Percentiles rank a stretch among this genome's conserved stretches.
Conservation (phyloP, 176 grass and related monocot genomes). For the Tuctoria greenei region DNA sequence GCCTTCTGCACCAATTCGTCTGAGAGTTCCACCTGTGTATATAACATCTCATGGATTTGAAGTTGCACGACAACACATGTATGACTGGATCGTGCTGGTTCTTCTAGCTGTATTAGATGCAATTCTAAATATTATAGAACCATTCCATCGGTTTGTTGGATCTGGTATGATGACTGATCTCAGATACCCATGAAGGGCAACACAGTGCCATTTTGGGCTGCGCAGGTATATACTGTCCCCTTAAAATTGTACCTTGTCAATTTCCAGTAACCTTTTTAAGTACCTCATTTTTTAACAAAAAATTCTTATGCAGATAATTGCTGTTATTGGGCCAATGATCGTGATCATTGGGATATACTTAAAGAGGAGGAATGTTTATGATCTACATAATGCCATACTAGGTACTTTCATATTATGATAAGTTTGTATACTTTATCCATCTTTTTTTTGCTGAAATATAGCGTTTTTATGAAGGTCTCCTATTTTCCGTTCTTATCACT, state of each 20-base stretch:
- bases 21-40: conserved; percentile 32
- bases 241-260: conserved; percentile 15
- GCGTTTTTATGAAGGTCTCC: conserved; percentile 46
- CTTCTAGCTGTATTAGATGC: conserved; percentile 55
- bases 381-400: conserved; percentile 75
- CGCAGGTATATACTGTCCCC: conserved; percentile 54
- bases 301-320: conserved; percentile 53
- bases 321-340: conserved; percentile 57
- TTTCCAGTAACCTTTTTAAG: conserved; percentile 23
- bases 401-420: conserved; percentile 36
- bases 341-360: conserved; percentile 66
- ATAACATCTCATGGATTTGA: conserved; percentile 61
- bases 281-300: conserved; percentile 12
- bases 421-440: neutral
- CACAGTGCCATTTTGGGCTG: conserved; percentile 83
- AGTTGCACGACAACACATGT: conserved; percentile 57
- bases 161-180: conserved; percentile 78
- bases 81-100: conserved; percentile 73
- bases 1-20: conserved; percentile 22
- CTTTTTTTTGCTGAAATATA: conserved; percentile 16
- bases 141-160: conserved; percentile 79
- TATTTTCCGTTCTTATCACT: conserved; percentile 77
- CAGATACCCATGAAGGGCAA: conserved; percentile 77
- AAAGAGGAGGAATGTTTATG: conserved; percentile 75
- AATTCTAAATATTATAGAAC: conserved; percentile 77